A percentile compares a stretch with the other conserved stretches of the same genome.
phyloP scores from a whole-genome alignment of 1,139 yeast species.

The Nakaseomyces uthaithaninus region DNA sequence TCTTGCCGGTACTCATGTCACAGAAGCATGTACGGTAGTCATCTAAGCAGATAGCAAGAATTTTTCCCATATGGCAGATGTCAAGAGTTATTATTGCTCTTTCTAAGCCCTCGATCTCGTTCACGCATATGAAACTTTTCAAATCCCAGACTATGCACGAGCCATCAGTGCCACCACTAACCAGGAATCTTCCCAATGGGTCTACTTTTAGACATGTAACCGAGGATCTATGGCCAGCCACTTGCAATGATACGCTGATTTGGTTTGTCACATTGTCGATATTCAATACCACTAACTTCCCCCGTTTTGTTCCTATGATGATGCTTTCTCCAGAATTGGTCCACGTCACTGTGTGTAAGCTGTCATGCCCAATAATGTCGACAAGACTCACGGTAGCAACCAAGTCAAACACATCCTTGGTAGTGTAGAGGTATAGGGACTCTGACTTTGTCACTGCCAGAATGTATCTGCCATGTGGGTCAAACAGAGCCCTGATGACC shows the following conservation, averaged over 20 bases:
- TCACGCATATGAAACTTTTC: constrained; percentile 37
- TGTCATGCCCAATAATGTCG: constrained; percentile 11
- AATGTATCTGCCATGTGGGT: constrained; percentile 42
- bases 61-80: constrained; percentile 40
- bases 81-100: constrained; percentile 43
- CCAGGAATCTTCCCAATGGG: constrained; percentile 48
- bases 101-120: constrained; percentile 42
- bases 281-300: constrained; percentile 33
- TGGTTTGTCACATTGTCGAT: not conserved
- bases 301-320: constrained; percentile 32
- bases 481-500: constrained; percentile 40
- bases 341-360: constrained; percentile 28
- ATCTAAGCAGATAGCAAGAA: constrained; percentile 41
- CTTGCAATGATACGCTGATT: constrained; percentile 22
- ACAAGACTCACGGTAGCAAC: constrained; percentile 13
- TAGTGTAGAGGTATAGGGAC: constrained; percentile 25
- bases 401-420: constrained; percentile 17
- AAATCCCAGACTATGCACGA: constrained; percentile 56
- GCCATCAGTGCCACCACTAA: constrained; percentile 65
- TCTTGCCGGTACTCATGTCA: constrained; percentile 32
- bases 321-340: constrained; percentile 29
- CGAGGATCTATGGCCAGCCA: constrained; percentile 48
- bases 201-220: constrained; percentile 47
- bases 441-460: constrained; percentile 39
- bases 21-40: constrained; percentile 38